A percentile compares a stretch with the other conserved stretches of the same genome.
Evolutionary conservation across 148 eudicot species (phyloP).

Genomic region (Vaccinium myrtillus): DNA sequence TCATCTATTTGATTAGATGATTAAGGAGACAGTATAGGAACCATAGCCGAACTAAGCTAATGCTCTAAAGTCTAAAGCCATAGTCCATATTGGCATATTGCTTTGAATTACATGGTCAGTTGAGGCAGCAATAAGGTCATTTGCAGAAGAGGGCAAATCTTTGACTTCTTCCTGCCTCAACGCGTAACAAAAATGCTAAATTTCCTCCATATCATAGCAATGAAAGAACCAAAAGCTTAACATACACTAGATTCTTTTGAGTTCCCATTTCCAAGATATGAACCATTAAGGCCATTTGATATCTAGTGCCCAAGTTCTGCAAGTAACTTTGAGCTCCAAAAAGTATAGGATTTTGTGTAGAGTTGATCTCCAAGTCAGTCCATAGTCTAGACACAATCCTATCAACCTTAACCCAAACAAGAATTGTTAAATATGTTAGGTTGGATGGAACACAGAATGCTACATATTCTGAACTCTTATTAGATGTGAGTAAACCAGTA

Average conservation of each 20-base stretch:
- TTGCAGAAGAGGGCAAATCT: neutral
- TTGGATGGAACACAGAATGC: neutral
- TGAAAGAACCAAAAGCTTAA: neutral
- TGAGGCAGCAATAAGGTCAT: neutral
- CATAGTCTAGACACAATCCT: neutral
- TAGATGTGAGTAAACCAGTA: neutral
- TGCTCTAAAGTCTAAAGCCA: neutral
- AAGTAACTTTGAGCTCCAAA: conserved; percentile 1
- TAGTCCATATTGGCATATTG: neutral
- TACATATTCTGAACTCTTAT: neutral
- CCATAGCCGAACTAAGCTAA: neutral
- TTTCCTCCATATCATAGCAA: neutral
- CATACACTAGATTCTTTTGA: neutral
- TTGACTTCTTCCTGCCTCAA: neutral
- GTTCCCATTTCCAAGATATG: neutral
- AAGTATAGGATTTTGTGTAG: neutral
- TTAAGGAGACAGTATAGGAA: neutral
- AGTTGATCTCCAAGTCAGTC: neutral
- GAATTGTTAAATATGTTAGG: neutral
- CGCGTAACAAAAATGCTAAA: neutral
- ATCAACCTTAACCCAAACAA: neutral
- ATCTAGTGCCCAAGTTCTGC: neutral
- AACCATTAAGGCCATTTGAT: neutral
- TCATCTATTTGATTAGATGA: neutral
- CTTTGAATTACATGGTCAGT: neutral